Evolutionary conservation across 257 asterid genomes (phyloP).

Genomic region (Solanum chiquidenum): DNA sequence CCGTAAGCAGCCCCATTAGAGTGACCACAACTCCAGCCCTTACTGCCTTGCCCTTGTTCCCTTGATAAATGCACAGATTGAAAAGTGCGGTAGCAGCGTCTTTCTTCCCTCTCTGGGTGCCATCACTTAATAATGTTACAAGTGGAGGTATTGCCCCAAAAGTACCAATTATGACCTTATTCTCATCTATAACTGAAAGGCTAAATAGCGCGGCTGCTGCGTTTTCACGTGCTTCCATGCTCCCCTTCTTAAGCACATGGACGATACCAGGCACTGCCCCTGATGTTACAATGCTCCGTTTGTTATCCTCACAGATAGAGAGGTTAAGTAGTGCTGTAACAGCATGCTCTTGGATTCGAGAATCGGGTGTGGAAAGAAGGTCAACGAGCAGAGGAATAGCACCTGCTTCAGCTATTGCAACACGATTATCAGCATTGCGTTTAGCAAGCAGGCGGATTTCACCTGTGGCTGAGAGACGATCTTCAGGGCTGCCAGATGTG

Average conservation of each 20-base stretch:
- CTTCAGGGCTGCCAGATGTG: conserved; percentile 65
- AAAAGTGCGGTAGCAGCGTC: conserved; percentile 93
- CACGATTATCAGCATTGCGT: conserved; percentile 86
- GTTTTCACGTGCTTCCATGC: conserved; percentile 93
- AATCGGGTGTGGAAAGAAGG: conserved; percentile 69
- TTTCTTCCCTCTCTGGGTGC: conserved; percentile 79
- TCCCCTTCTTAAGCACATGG: conserved; percentile 71
- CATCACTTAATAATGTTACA: conserved; percentile 62
- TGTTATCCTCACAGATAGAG: conserved; percentile 85
- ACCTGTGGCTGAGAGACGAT: conserved; percentile 76
- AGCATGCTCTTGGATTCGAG: conserved; percentile 89
- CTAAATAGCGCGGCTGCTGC: conserved; percentile 94
- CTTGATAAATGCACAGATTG: conserved; percentile 90
- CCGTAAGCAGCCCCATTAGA: conserved; percentile 68
- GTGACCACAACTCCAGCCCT: conserved; percentile 85
- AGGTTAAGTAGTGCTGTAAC: conserved; percentile 96
- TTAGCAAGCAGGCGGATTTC: conserved; percentile 97
- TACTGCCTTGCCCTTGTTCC: conserved; percentile 88
- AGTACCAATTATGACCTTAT: conserved; percentile 72
- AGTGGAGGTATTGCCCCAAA: conserved; percentile 86
- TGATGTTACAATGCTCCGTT: conserved; percentile 57
- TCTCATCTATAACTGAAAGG: conserved; percentile 85
- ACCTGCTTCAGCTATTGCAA: conserved; percentile 97
- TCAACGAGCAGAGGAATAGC: conserved; percentile 77
- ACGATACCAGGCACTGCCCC: conserved; percentile 95